Percentiles rank a stretch among this genome's conserved stretches.
Conservation (phyloP, 2,329 filamentous ascomycete species). For the Aspergillus sp. region DNA sequence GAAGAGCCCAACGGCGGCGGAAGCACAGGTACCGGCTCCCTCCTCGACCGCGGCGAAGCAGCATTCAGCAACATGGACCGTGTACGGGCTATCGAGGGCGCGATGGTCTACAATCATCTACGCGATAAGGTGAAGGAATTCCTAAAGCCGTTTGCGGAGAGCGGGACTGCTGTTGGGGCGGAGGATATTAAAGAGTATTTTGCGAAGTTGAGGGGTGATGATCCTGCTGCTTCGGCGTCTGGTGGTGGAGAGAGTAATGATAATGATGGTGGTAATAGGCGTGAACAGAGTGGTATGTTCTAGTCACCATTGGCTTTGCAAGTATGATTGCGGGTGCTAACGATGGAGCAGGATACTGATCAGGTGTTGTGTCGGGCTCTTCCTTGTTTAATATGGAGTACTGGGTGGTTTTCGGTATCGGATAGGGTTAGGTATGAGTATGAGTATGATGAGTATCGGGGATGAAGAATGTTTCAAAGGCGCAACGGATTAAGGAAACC, state of each 20-base stretch:
- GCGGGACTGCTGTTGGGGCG: slow-evolving; percentile 76
- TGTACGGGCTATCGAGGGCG: slow-evolving; percentile 87
- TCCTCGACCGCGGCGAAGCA: slow-evolving; percentile 87
- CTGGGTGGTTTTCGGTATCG: too few species aligned
- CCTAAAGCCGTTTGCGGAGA: slow-evolving; percentile 88
- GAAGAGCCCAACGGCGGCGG: slow-evolving; percentile 45
- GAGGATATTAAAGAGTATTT: slow-evolving; percentile 97
- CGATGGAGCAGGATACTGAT: not conserved
- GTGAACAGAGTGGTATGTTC: slow-evolving; percentile 42
- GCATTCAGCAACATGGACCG: slow-evolving; percentile 87
- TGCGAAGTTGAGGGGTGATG: slow-evolving; percentile 85
- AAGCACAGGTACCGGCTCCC: slow-evolving; percentile 64
- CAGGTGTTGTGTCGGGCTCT: not conserved
- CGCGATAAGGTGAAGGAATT: slow-evolving; percentile 96
- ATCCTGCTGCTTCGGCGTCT: slow-evolving; percentile 41
- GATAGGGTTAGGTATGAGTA: too few species aligned
- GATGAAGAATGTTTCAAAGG: too few species aligned
- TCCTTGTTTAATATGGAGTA: not conserved
- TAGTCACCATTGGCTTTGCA: not conserved
- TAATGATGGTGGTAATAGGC: slow-evolving; percentile 28
- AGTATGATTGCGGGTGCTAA: not conserved
- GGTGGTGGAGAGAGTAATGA: slow-evolving; percentile 25
- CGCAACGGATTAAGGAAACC: too few species aligned
- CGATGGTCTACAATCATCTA: slow-evolving; percentile 96
- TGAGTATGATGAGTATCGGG: too few species aligned